Percentiles rank a stretch among this genome's conserved stretches.
Evolutionary conservation across 1,284 basidiomycete genomes (phyloP).

Genomic region (Cystobasidium sp.): DNA sequence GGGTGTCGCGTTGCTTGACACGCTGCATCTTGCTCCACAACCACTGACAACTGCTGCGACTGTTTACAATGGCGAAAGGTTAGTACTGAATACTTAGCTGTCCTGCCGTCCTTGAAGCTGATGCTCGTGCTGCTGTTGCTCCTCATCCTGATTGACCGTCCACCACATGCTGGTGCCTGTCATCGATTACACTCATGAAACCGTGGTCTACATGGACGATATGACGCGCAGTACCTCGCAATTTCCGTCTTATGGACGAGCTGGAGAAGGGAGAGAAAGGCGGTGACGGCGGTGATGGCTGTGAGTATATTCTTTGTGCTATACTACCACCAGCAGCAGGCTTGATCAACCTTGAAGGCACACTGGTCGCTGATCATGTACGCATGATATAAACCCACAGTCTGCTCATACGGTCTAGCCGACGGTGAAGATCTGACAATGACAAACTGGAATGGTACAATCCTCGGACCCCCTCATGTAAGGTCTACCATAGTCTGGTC

Average conservation of each 20-base stretch:
- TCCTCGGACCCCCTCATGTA: conserved; percentile 96
- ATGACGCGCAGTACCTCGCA: conserved; percentile 76
- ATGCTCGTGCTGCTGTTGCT: neutral
- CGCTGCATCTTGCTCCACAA: neutral
- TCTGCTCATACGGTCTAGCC: conserved; percentile 91
- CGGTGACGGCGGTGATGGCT: conserved; percentile 74
- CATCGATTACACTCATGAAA: conserved; percentile 13
- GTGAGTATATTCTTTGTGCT: neutral
- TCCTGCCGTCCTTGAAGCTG: neutral
- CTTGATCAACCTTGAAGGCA: neutral
- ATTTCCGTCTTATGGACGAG: conserved; percentile 94
- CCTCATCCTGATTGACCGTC: neutral
- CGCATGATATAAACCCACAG: conserved; percentile 10
- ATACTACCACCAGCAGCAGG: no score
- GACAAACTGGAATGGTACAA: conserved; percentile 98
- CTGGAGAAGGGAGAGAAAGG: conserved; percentile 99
- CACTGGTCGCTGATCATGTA: neutral
- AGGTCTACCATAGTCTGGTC: conserved; percentile 52
- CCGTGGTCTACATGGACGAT: conserved; percentile 22
- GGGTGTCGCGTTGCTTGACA: neutral
- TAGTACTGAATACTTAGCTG: neutral
- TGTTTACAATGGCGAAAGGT: conserved; percentile 18
- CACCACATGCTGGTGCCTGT: neutral
- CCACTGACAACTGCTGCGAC: neutral
- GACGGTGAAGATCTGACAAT: conserved; percentile 89